Conservation (phyloP, 2,329 filamentous ascomycete species). For the Trichocomaceae sp. region DNA sequence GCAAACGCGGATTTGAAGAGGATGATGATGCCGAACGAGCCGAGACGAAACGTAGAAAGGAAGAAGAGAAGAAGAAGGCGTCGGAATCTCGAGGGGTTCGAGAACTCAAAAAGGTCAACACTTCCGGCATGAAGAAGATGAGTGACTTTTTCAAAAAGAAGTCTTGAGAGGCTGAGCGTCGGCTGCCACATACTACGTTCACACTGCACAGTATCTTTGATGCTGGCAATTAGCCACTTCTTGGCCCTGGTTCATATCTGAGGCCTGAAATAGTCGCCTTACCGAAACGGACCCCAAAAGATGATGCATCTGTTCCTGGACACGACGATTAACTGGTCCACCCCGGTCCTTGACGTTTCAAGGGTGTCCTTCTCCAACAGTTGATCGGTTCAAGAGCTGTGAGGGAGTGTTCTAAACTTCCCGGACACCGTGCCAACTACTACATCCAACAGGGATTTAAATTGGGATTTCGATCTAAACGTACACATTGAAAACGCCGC, state of each 20-base stretch:
- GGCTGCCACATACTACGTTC: background rate
- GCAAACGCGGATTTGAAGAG: constrained; percentile 37
- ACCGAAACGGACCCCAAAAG: background rate
- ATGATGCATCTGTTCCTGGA: no score
- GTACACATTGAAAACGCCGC: background rate
- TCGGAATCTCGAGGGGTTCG: constrained; percentile 68
- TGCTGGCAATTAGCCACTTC: background rate
- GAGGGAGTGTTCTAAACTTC: background rate
- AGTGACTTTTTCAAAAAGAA: constrained; percentile 72
- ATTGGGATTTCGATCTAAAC: background rate
- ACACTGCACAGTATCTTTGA: background rate
- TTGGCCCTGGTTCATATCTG: background rate
- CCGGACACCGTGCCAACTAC: background rate
- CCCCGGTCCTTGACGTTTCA: background rate
- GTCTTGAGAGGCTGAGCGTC: background rate
- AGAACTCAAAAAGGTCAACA: constrained; percentile 83
- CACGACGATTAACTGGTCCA: no score
- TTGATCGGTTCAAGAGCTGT: background rate
- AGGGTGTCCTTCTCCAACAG: background rate
- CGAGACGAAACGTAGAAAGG: constrained; percentile 77
- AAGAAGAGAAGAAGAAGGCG: constrained; percentile 78
- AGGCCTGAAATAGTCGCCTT: background rate
- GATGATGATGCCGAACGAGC: constrained; percentile 45
- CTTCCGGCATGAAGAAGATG: constrained; percentile 92
- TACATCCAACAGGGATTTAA: background rate